These are phyloP conservation scores for Dalechampia spathulata DNA, from an alignment of 441 rosid genomes.

Conservation along the genomic window DNA sequence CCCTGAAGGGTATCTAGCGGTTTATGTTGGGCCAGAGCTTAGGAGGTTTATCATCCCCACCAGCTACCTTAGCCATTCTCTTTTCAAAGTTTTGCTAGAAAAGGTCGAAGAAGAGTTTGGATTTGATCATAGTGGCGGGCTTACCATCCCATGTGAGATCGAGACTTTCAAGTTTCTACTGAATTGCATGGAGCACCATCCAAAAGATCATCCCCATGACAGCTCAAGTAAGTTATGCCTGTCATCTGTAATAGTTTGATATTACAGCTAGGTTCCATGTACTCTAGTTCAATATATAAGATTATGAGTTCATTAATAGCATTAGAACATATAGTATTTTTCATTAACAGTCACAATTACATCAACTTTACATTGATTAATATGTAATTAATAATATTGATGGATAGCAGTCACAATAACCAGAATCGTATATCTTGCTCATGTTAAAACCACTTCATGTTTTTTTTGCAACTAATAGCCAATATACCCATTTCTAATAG, in stretches of 20 bases:
- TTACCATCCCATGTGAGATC: conserved; percentile 88
- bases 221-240: conserved; percentile 26
- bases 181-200: conserved; percentile 64
- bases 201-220: conserved; percentile 34
- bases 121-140: conserved; percentile 68
- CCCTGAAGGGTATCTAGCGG: conserved; percentile 80
- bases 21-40: conserved; percentile 83
- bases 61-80: conserved; percentile 62
- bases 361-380: too few species aligned
- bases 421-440: too few species aligned
- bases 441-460: too few species aligned
- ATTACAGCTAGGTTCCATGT: too few species aligned
- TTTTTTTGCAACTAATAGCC: too few species aligned
- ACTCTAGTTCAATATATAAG: too few species aligned
- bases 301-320: too few species aligned
- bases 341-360: too few species aligned
- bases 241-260: neutral
- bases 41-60: conserved; percentile 90
- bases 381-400: too few species aligned
- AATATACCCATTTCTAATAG: too few species aligned
- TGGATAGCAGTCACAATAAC: too few species aligned
- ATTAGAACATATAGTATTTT: too few species aligned
- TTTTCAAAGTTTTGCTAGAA: conserved; percentile 72
- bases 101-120: conserved; percentile 91
- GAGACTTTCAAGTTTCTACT: conserved; percentile 88